Evolutionary conservation across 225 moss, liverwort and hornwort species (phyloP).

Genomic region (Marchantia polymorpha): DNA sequence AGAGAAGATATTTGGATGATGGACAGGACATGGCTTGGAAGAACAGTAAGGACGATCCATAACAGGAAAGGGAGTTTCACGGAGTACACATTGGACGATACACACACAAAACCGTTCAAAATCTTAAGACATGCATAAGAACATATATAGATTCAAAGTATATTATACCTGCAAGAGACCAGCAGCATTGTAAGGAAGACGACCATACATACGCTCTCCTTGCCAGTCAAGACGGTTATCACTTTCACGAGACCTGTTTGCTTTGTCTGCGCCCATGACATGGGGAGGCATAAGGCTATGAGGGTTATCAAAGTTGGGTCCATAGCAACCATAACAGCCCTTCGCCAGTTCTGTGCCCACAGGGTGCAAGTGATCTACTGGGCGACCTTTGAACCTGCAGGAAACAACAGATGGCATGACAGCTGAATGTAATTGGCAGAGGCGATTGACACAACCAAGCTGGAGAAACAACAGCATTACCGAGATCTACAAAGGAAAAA

Average conservation of each 20-base stretch:
- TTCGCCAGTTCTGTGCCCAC: conserved; percentile 55
- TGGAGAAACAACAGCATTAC: background rate
- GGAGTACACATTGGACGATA: no score
- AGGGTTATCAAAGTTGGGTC: conserved; percentile 59
- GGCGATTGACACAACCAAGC: background rate
- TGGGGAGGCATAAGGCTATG: conserved; percentile 62
- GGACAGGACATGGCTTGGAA: no score
- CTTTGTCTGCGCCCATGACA: conserved; percentile 41
- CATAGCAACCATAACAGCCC: conserved; percentile 71
- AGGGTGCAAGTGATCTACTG: conserved; percentile 56
- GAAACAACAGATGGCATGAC: background rate
- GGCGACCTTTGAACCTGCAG: conserved; percentile 55
- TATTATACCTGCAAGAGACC: conserved; percentile 65
- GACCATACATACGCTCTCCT: conserved; percentile 86
- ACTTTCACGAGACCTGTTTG: conserved; percentile 47
- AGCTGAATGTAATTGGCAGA: background rate
- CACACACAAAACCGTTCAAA: no score
- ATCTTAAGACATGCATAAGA: no score
- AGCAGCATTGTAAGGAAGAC: conserved; percentile 77
- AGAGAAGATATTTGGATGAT: no score
- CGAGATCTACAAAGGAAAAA: background rate
- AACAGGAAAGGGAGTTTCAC: no score
- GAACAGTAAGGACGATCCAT: no score
- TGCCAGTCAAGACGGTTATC: conserved; percentile 85
- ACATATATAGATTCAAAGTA: no score